Base-by-base conservation (phyloP, 768 basidiomycete genomes). In the Asterophora parasitica region DNA sequence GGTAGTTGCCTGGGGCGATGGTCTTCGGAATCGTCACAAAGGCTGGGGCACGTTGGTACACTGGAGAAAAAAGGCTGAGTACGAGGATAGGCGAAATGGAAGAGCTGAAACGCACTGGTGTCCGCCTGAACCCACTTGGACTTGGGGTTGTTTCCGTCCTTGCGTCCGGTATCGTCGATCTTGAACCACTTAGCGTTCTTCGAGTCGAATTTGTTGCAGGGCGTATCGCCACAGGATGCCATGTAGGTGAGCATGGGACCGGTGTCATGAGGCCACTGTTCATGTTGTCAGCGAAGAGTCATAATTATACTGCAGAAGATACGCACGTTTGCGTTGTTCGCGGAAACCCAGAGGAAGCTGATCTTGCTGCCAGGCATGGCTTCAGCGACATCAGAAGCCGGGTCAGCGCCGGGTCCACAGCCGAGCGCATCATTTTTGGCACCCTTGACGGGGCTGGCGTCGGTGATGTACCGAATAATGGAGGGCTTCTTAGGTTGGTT, bases 191-290 rank as follows among this genome's bases (percentile, higher is more conserved):
- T 70, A 7, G 83, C 82, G 16, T 70, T 56, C 12, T 74, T 69
- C 5, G 78, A 56, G 55, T 85, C 69, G 64, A 82, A 85, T 57
- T 81, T 64, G 58, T 74, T 73, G 64, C 86, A 88, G 2, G 77
- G 63, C 0, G 72, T 69, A 30, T 65, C 63, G 0, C 77, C 77
- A 58, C 88, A 90, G 23, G 69, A 65, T 1, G 85, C 75, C 76
- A 90, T 75, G 60, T 90, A 90, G 30, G 83, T 87, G 65, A 88
- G 67, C 68, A 86, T 68, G 7, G 85, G 86, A 3, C 85, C 86
- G 12, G 68, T 79, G 49, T 83, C 67, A 55, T 86, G 73, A 17
- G 69, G 69, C 72, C 72, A 74, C 73, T 74, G 35, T 12, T 38
- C 16, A 7, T 9, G 41, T 36, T 5, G 42, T 44, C 33, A 41